Conservation (phyloP, 169 alveolate species). For the Cryptosporidium meleagridis region DNA sequence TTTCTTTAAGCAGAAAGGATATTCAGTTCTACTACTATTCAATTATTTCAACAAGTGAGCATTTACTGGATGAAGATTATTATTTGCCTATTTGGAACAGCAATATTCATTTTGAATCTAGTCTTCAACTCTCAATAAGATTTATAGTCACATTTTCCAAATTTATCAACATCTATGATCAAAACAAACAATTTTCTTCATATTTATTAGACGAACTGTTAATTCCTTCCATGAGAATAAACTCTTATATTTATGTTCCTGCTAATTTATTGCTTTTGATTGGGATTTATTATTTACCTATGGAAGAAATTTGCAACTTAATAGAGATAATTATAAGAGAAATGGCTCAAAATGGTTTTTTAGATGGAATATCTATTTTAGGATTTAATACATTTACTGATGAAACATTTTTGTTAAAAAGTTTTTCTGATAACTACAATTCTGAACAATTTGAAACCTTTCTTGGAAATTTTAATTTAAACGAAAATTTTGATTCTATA, state of each 20-base stretch:
- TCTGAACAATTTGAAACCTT: not conserved
- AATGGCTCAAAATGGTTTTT: slow-evolving; percentile 32
- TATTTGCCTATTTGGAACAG: slow-evolving; percentile 47
- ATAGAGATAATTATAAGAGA: not conserved
- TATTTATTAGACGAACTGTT: slow-evolving; percentile 25
- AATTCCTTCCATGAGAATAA: slow-evolving; percentile 17
- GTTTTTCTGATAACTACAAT: not conserved
- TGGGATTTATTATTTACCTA: slow-evolving; percentile 35
- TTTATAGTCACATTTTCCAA: slow-evolving; percentile 30
- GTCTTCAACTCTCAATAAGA: slow-evolving; percentile 27
- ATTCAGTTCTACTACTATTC: slow-evolving; percentile 27
- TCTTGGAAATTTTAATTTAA: not conserved
- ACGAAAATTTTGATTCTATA: not conserved
- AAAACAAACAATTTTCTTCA: not conserved
- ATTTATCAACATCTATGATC: not conserved
- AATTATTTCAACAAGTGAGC: slow-evolving; percentile 62
- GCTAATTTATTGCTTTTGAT: slow-evolving; percentile 9
- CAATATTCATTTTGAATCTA: slow-evolving; percentile 31
- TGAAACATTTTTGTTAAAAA: not conserved
- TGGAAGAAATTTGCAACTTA: slow-evolving; percentile 1
- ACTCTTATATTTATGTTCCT: slow-evolving; percentile 30
- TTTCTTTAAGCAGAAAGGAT: not conserved
- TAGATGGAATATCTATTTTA: slow-evolving; percentile 45
- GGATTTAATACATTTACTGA: slow-evolving; percentile 5
- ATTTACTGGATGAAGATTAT: slow-evolving; percentile 21